These are phyloP conservation scores for Colletotrichum sp. DNA, from an alignment of 2,329 filamentous ascomycete species.

Conservation along the genomic window DNA sequence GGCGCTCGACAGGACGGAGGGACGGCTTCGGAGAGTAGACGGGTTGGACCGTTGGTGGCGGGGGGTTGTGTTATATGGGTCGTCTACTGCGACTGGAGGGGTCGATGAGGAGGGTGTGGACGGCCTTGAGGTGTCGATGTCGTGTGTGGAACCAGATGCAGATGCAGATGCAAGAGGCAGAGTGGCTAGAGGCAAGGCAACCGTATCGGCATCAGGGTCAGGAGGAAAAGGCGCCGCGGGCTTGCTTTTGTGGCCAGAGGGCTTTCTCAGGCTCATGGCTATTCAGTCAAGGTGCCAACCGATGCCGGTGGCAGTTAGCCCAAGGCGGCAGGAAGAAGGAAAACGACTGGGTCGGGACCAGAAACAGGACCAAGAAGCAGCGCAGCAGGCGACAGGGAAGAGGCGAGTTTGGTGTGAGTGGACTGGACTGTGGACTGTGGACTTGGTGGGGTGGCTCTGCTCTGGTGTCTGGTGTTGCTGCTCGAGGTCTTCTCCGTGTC, in stretches of 20 bases:
- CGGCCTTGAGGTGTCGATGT: not conserved
- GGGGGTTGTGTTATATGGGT: slow-evolving; percentile 16
- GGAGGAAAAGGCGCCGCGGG: not conserved
- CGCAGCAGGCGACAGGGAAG: slow-evolving; percentile 7
- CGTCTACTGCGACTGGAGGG: not conserved
- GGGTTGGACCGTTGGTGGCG: not conserved
- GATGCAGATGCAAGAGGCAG: slow-evolving; percentile 8
- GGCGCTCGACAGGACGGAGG: slow-evolving; percentile 4
- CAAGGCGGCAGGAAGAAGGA: slow-evolving; percentile 6
- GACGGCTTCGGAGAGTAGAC: slow-evolving; percentile 4
- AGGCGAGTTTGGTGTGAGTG: slow-evolving; percentile 5
- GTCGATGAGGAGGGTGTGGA: slow-evolving; percentile 4
- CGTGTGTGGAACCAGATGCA: not conserved
- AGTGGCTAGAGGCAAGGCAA: slow-evolving; percentile 12
- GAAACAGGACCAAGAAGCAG: slow-evolving; percentile 7
- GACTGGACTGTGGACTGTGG: not conserved
- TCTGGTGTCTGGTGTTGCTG: not conserved
- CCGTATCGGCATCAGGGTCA: slow-evolving; percentile 14
- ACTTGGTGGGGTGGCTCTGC: not conserved
- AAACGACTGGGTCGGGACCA: not conserved
- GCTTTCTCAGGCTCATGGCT: slow-evolving; percentile 16
- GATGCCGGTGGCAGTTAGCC: slow-evolving; percentile 5
- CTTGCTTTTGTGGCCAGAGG: slow-evolving; percentile 20
- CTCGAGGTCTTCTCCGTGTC: not conserved
- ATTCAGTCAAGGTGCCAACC: not conserved